Conservation (phyloP, 2,329 filamentous ascomycete species). For the Monilinia laxa region DNA sequence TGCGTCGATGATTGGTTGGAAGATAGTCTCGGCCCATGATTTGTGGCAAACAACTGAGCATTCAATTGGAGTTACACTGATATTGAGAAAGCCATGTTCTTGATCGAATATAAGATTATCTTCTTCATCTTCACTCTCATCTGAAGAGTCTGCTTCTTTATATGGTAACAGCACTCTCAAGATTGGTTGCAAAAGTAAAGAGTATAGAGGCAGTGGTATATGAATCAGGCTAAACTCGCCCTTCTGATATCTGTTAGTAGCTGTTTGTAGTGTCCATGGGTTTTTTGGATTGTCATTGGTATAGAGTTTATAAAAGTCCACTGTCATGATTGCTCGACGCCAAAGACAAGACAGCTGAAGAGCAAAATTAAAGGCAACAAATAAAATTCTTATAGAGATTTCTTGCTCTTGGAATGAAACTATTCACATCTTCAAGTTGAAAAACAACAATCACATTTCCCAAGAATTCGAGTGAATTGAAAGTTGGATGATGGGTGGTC, state of each 20-base stretch:
- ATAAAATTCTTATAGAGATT: neutral
- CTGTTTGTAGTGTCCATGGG: conserved; percentile 1
- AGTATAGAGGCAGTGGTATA: conserved; percentile 77
- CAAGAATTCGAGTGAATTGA: neutral
- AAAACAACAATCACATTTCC: neutral
- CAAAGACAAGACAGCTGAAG: neutral
- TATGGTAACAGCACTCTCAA: conserved; percentile 78
- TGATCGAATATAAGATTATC: conserved; percentile 52
- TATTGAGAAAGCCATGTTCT: conserved; percentile 82
- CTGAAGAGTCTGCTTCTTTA: conserved; percentile 37
- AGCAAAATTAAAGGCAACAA: neutral
- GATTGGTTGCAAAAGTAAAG: conserved; percentile 79
- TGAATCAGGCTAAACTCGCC: conserved; percentile 86
- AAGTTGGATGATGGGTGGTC: conserved; percentile 1
- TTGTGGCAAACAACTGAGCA: conserved; percentile 88
- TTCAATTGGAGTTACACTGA: conserved; percentile 88
- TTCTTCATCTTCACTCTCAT: conserved; percentile 40
- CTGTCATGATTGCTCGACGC: neutral
- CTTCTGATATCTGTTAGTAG: conserved; percentile 57
- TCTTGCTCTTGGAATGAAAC: neutral
- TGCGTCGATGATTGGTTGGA: conserved; percentile 66
- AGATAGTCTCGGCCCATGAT: conserved; percentile 70
- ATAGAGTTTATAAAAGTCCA: conserved; percentile 3
- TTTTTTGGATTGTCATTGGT: neutral
- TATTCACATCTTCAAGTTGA: conserved; percentile 6